These are phyloP conservation scores for Eucalyptus melliodora DNA, from an alignment of 345 rosid genomes.

Conservation along the genomic window DNA sequence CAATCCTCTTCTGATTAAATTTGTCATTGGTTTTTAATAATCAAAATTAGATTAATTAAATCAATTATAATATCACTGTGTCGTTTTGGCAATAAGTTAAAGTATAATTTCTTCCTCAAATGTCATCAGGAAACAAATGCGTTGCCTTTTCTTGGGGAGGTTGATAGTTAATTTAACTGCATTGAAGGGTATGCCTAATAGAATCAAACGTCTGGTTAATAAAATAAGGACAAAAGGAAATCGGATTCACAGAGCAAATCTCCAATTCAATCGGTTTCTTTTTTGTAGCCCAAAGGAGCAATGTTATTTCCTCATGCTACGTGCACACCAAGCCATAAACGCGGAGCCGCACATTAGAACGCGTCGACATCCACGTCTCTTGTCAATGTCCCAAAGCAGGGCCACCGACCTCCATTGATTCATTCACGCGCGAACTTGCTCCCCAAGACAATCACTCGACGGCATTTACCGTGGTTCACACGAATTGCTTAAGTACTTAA, in stretches of 20 bases:
- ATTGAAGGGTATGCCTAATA: neutral
- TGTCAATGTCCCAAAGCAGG: neutral
- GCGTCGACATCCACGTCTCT: neutral
- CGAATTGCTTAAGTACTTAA: neutral
- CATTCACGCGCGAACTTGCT: neutral
- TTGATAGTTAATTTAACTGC: neutral
- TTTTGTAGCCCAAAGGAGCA: neutral
- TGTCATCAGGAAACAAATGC: neutral
- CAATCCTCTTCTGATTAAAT: neutral
- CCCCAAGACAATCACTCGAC: neutral
- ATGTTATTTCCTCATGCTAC: neutral
- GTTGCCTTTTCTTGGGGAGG: neutral
- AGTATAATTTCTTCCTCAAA: neutral
- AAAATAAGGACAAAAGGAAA: neutral
- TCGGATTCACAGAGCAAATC: neutral
- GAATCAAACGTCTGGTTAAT: neutral
- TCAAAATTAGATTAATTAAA: too few species aligned
- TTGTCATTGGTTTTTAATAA: accelerated
- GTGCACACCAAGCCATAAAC: neutral
- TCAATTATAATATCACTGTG: too few species aligned
- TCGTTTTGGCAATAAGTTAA: neutral
- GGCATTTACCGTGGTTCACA: neutral
- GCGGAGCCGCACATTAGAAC: neutral
- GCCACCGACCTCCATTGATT: neutral
- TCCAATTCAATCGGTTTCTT: neutral